phyloP scores from a whole-genome alignment of 768 basidiomycete species.

The Leucocoprinus birnbaumii region DNA sequence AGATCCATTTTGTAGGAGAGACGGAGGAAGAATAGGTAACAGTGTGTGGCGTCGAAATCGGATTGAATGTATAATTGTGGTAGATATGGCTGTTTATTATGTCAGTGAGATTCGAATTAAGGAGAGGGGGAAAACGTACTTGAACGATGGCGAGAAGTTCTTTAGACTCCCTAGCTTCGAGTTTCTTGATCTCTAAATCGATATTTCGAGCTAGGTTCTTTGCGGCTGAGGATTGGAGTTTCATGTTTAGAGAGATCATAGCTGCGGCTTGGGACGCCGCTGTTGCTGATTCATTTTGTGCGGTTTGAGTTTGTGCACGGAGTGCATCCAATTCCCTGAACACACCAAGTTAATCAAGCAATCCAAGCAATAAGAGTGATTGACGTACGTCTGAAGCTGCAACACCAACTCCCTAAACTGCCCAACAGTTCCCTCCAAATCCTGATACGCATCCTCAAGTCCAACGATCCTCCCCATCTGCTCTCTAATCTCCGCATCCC shows the following conservation, averaged over 20 bases:
- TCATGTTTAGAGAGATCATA: constrained; percentile 93
- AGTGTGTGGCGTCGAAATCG: constrained; percentile 85
- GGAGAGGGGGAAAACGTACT: constrained; percentile 33
- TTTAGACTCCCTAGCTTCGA: constrained; percentile 80
- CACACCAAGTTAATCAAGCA: neutral
- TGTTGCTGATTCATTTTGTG: constrained; percentile 77
- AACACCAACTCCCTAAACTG: constrained; percentile 94
- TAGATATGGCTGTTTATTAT: constrained; percentile 73
- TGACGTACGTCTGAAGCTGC: constrained; percentile 68
- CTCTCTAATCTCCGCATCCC: constrained; percentile 70
- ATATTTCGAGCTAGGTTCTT: constrained; percentile 90
- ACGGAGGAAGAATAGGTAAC: constrained; percentile 92
- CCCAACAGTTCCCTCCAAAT: constrained; percentile 82
- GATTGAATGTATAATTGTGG: constrained; percentile 88
- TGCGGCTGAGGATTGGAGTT: constrained; percentile 85
- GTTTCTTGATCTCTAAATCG: constrained; percentile 82
- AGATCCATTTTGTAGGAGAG: constrained; percentile 85
- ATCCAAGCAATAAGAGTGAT: neutral
- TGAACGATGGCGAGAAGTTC: constrained; percentile 84
- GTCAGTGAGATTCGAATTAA: neutral
- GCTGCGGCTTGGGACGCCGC: constrained; percentile 88
- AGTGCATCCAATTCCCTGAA: constrained; percentile 83
- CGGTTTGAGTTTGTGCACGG: constrained; percentile 81
- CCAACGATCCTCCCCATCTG: constrained; percentile 58
- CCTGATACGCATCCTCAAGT: constrained; percentile 78